phyloP scores from a whole-genome alignment of 495 filamentous ascomycete genomes.

The Neurospora tetraspora region DNA sequence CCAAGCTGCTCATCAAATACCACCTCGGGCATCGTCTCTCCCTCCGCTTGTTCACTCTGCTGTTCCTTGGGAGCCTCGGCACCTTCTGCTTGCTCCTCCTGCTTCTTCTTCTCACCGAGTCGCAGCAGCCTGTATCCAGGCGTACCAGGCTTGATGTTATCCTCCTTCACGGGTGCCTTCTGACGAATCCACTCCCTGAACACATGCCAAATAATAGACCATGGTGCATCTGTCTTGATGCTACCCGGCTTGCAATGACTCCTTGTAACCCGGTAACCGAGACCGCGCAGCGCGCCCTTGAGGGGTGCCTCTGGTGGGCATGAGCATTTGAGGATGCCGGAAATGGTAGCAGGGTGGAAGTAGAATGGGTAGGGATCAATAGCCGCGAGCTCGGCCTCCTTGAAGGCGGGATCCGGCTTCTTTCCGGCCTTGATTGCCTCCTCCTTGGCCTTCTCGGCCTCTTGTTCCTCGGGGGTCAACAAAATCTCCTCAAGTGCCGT shows the following conservation, averaged over 20 bases:
- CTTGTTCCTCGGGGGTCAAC: conserved; percentile 20
- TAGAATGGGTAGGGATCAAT: conserved; percentile 75
- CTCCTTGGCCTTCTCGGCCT: conserved; percentile 1
- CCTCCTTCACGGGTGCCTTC: conserved; percentile 60
- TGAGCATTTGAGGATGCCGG: conserved; percentile 65
- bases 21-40: conserved; percentile 42
- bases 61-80: conserved; percentile 15
- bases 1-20: conserved; percentile 79
- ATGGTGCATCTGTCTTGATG: conserved; percentile 84
- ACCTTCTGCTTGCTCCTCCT: conserved; percentile 8
- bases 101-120: conserved; percentile 19
- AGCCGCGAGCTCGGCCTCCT: conserved; percentile 41
- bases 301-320: conserved; percentile 62
- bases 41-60: conserved; percentile 10
- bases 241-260: conserved; percentile 83
- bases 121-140: conserved; percentile 54
- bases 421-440: conserved; percentile 7
- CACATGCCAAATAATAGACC: conserved; percentile 81
- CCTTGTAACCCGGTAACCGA: conserved; percentile 72
- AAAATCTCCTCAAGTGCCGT: conserved; percentile 70
- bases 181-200: conserved; percentile 87
- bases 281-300: conserved; percentile 65
- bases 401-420: conserved; percentile 21
- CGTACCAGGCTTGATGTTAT: conserved; percentile 54
- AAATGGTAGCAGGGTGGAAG: conserved; percentile 60